These are phyloP conservation scores for Candida smagusa DNA, from an alignment of 1,139 yeast genomes.

Conservation along the genomic window DNA sequence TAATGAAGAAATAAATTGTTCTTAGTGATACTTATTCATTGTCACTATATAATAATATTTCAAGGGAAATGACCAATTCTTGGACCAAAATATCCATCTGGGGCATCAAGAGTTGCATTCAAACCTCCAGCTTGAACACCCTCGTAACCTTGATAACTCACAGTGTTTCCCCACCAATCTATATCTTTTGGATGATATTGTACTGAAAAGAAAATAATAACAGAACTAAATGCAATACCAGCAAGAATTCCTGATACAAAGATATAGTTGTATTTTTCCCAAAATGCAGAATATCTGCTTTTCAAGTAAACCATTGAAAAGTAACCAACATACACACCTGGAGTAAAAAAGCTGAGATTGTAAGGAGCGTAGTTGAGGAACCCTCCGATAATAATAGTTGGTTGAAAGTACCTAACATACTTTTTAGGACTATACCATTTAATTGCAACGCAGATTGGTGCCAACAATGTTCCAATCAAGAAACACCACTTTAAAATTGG, in stretches of 20 bases:
- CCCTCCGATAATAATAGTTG: conserved; percentile 16
- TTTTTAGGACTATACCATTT: conserved; percentile 17
- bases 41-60: no score
- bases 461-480: conserved; percentile 15
- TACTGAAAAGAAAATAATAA: conserved; percentile 17
- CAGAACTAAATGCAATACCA: conserved; percentile 16
- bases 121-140: conserved; percentile 4
- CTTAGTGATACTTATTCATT: no score
- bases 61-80: conserved; percentile 11
- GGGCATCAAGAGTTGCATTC: conserved; percentile 12
- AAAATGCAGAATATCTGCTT: conserved; percentile 12
- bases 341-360: conserved; percentile 15
- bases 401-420: conserved; percentile 14
- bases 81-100: conserved; percentile 16
- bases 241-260: conserved; percentile 15
- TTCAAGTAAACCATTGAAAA: conserved; percentile 15
- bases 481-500: conserved; percentile 35
- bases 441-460: conserved; percentile 25
- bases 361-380: conserved; percentile 12
- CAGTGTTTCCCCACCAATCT: conserved; percentile 17
- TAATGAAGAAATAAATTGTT: no score
- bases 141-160: conserved; percentile 12
- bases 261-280: conserved; percentile 18
- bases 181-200: conserved; percentile 14
- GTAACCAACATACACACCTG: conserved; percentile 12